These are phyloP conservation scores for Torulaspora maleeae DNA, from an alignment of 805 yeast species.

Conservation along the genomic window DNA sequence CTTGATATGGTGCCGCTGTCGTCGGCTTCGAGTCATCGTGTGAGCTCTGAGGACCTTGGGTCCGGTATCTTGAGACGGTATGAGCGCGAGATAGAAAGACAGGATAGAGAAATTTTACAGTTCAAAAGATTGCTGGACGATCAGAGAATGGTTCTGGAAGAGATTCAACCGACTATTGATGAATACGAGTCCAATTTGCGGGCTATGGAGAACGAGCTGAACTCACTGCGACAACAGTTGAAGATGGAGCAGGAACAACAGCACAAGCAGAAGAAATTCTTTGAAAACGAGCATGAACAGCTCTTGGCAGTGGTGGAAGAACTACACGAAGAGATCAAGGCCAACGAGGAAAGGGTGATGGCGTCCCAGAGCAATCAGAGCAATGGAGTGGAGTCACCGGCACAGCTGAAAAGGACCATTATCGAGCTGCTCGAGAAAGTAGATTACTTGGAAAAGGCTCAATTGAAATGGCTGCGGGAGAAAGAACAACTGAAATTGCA, in stretches of 20 bases:
- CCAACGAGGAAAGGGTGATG: constrained; percentile 24
- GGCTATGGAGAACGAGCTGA: constrained; percentile 27
- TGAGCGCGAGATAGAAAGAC: constrained; percentile 18
- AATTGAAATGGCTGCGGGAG: constrained; percentile 27
- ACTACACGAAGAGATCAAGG: constrained; percentile 33
- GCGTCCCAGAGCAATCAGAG: constrained; percentile 1
- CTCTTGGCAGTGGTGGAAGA: constrained; percentile 32
- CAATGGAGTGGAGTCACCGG: constrained; percentile 2
- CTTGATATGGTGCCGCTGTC: constrained; percentile 19
- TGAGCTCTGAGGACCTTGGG: constrained; percentile 3
- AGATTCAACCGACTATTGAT: constrained; percentile 32
- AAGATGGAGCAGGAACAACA: constrained; percentile 26
- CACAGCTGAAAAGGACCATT: constrained; percentile 10
- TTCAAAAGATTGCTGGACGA: constrained; percentile 32
- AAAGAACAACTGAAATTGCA: constrained; percentile 29
- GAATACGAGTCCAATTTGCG: constrained; percentile 34
- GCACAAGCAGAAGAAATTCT: constrained; percentile 25
- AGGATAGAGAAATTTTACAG: constrained; percentile 21
- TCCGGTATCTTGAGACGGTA: constrained; percentile 9
- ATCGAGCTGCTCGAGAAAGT: constrained; percentile 14
- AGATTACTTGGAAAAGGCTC: constrained; percentile 14
- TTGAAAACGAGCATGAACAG: constrained; percentile 32
- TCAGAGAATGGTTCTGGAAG: constrained; percentile 31
- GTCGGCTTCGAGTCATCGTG: constrained; percentile 3
- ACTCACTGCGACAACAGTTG: constrained; percentile 23